These are phyloP conservation scores for Tylopilus felleus DNA, from an alignment of 768 basidiomycete genomes.

Conservation along the genomic window DNA sequence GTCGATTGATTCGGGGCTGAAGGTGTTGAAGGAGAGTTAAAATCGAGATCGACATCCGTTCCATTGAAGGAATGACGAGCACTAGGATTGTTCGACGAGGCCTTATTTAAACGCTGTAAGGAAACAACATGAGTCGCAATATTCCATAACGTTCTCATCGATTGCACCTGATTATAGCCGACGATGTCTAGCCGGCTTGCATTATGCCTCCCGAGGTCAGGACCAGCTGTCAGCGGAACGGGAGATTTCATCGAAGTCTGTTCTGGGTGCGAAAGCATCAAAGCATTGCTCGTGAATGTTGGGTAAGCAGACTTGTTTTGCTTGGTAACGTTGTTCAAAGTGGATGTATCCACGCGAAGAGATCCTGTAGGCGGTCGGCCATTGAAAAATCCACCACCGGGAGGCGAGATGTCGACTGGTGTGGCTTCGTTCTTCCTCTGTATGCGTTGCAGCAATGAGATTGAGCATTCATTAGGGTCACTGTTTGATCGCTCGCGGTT, in stretches of 20 bases:
- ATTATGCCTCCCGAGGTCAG: constrained; percentile 78
- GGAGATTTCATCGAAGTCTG: constrained; percentile 64
- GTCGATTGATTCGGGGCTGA: constrained; percentile 44
- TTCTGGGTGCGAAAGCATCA: constrained; percentile 54
- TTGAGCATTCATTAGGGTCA: constrained; percentile 69
- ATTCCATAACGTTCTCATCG: constrained; percentile 3
- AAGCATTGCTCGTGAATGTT: constrained; percentile 44
- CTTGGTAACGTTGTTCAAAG: constrained; percentile 53
- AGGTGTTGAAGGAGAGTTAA: constrained; percentile 53
- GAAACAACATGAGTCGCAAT: constrained; percentile 18
- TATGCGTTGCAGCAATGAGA: constrained; percentile 77
- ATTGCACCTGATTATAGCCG: constrained; percentile 62
- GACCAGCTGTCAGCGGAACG: constrained; percentile 80
- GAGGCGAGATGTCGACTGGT: constrained; percentile 50
- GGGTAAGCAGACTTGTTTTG: constrained; percentile 90
- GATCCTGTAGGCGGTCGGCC: constrained; percentile 65
- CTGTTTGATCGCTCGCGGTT: constrained; percentile 74
- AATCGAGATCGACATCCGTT: constrained; percentile 59
- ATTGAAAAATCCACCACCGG: constrained; percentile 46
- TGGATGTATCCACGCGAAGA: constrained; percentile 71
- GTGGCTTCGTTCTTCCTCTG: constrained; percentile 62
- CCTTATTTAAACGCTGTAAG: constrained; percentile 45
- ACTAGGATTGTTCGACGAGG: constrained; percentile 45
- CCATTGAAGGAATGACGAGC: constrained; percentile 77
- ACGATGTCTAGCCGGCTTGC: constrained; percentile 70